These are phyloP conservation scores for Penicillium taxi DNA, from an alignment of 495 filamentous ascomycete species.

Conservation along the genomic window DNA sequence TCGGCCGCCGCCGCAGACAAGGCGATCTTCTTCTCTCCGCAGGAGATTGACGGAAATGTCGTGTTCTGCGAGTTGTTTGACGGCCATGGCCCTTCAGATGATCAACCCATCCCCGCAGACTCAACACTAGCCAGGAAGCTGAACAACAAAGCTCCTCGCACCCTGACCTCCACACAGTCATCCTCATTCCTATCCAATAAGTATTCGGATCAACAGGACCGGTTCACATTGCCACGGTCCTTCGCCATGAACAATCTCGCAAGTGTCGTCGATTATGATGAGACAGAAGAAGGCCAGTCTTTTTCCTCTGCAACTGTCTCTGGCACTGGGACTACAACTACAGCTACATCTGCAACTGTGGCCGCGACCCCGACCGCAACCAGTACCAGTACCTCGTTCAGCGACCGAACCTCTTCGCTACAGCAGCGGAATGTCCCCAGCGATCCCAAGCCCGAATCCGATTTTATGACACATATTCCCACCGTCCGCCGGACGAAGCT, in stretches of 20 bases:
- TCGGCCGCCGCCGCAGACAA: slow-evolving; percentile 68
- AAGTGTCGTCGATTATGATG: slow-evolving; percentile 17
- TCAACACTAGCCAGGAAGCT: slow-evolving; percentile 26
- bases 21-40: slow-evolving; percentile 67
- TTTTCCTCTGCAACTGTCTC: slow-evolving; percentile 35
- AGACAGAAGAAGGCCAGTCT: slow-evolving; percentile 23
- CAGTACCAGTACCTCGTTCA: too few relatives aligned
- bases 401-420: slow-evolving; percentile 30
- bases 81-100: slow-evolving; percentile 58
- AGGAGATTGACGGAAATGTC: slow-evolving; percentile 64
- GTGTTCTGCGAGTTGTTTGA: slow-evolving; percentile 73
- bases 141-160: slow-evolving; percentile 23
- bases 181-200: slow-evolving; percentile 31
- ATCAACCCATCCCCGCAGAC: slow-evolving; percentile 50
- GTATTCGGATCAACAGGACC: slow-evolving; percentile 27
- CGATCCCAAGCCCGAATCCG: slow-evolving; percentile 32
- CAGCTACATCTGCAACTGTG: slow-evolving; percentile 41
- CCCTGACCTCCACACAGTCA: slow-evolving; percentile 32
- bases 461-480: slow-evolving; percentile 46
- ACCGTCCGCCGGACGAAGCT: slow-evolving; percentile 46
- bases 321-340: slow-evolving; percentile 47
- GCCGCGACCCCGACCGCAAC: slow-evolving; percentile 34
- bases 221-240: slow-evolving; percentile 38
- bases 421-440: slow-evolving; percentile 23
- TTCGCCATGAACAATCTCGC: slow-evolving; percentile 38